Evolutionary conservation across 139 green algal genomes (phyloP), one percentile per base, ranked within the genome.

Genomic region (Chlorella sp.): DNA sequence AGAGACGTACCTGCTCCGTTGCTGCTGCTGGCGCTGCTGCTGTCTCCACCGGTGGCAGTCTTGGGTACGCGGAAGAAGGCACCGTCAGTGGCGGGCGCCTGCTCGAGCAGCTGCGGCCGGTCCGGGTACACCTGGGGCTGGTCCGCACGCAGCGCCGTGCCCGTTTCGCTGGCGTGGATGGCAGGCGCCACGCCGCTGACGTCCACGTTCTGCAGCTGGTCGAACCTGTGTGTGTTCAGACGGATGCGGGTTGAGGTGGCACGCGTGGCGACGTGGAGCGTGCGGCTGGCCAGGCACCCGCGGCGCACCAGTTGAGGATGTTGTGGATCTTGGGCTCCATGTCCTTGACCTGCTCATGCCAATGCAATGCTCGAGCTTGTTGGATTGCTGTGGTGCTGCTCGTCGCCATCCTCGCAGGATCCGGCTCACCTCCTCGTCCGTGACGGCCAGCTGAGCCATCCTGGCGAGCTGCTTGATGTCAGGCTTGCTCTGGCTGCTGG

Each of bases 251-350:
- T 4, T 59, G 31, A 36, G 24, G 31, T 50, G 36, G 32, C 4
- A 6, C 42, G 23, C 23, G 4, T 51, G 29, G 4, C 22, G 17
- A 70, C 20, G 4, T 3, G 31, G 62, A 51, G 55, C 64, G 5
- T 6, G 55, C 30, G 64, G 31, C 4, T 4, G 2, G 32, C 20
- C 14, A 3, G 20, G 33, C 55, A 31, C 5, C 2, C 22, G 50
- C 29, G 1, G 24, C 82, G 63, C 69, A 90, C 89, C 89, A 94
- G 42, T 88, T 85, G 5, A 93, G 82, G 22, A 94, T 91, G 60
- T 78, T 70, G 33, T 77, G 77, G 10, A 94, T 86, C 71, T 92
- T 89, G 23, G 85, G 86, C 10, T 75, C 77, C 83, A 84, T 91
- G 3, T 92, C 89, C 1, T 73, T 77, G 1, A 84, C 83, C 88